A percentile compares a stretch with the other conserved stretches of the same genome.
Conservation (phyloP, 23 red algal species). For the Pyropia yezoensis region DNA sequence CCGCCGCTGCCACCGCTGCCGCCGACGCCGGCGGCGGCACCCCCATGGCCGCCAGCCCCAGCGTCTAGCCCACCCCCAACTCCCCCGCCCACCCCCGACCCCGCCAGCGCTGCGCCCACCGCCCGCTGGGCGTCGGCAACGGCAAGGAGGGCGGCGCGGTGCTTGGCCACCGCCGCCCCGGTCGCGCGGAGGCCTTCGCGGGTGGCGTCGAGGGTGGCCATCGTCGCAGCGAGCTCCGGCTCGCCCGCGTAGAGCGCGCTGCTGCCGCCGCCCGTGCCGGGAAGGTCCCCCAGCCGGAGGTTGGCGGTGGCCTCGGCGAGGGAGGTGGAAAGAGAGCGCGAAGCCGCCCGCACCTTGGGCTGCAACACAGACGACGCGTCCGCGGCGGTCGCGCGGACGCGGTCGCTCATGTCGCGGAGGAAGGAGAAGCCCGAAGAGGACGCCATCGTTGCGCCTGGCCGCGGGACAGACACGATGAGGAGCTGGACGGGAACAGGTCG, state of each 20-base stretch:
- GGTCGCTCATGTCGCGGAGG: slow-evolving; percentile 64
- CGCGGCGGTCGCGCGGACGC: slow-evolving; percentile 38
- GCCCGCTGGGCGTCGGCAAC: slow-evolving; percentile 26
- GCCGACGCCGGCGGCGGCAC: too few relatives aligned
- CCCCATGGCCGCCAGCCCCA: too few relatives aligned
- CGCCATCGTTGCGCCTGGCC: slow-evolving; percentile 3
- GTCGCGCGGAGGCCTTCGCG: slow-evolving; percentile 14
- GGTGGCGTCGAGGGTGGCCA: slow-evolving; percentile 38
- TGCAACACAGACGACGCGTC: slow-evolving; percentile 56
- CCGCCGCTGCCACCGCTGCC: too few relatives aligned
- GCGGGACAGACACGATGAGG: background rate
- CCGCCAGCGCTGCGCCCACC: slow-evolving; percentile 2
- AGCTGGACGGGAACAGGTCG: background rate
- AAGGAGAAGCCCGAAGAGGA: slow-evolving; percentile 19
- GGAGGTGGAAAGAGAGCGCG: slow-evolving; percentile 53
- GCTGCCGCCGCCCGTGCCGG: too few relatives aligned
- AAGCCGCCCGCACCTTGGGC: slow-evolving; percentile 37
- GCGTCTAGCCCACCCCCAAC: too few relatives aligned
- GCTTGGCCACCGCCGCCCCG: slow-evolving; percentile 11
- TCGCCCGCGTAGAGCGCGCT: slow-evolving; percentile 26
- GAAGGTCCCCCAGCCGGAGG: slow-evolving; percentile 6
- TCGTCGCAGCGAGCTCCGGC: slow-evolving; percentile 9
- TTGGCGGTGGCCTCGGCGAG: slow-evolving; percentile 42
- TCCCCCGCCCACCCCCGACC: too few relatives aligned
- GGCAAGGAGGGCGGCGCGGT: slow-evolving; percentile 24